Percentiles rank a stretch among this genome's conserved stretches.
Conservation (phyloP, 2,329 filamentous ascomycete genomes). For the Fusarium algeriense region DNA sequence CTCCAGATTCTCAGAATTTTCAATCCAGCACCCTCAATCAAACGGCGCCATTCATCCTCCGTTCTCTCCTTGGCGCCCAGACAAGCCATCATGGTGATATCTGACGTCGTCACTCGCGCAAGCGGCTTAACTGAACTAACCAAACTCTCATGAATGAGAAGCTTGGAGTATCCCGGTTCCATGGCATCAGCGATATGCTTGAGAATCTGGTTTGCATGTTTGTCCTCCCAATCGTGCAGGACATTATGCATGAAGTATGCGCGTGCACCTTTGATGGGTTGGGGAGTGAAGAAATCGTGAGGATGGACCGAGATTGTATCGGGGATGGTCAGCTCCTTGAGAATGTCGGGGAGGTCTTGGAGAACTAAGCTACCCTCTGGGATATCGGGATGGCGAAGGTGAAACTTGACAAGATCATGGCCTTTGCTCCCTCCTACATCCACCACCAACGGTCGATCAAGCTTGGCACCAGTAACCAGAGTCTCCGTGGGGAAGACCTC, state of each 20-base stretch:
- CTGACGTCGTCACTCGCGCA: conserved; percentile 49
- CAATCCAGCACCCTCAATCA: conserved; percentile 46
- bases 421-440: conserved; percentile 55
- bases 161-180: conserved; percentile 52
- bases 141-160: conserved; percentile 54
- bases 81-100: conserved; percentile 53
- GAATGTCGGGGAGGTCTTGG: conserved; percentile 51
- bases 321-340: conserved; percentile 44
- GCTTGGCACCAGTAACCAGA: conserved; percentile 45
- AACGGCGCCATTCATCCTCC: conserved; percentile 48
- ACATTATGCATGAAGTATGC: conserved; percentile 62
- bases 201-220: conserved; percentile 52
- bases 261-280: conserved; percentile 56
- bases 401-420: conserved; percentile 53
- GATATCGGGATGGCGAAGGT: conserved; percentile 43
- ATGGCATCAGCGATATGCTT: conserved; percentile 37
- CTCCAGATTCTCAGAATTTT: conserved; percentile 50
- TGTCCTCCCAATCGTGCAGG: conserved; percentile 64
- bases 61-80: conserved; percentile 50
- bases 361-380: conserved; percentile 49
- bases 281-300: conserved; percentile 54
- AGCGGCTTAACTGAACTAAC: conserved; percentile 48
- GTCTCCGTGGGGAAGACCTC: conserved; percentile 52
- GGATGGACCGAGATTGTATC: conserved; percentile 46
- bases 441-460: conserved; percentile 49